Conservation (phyloP, 2,329 filamentous ascomycete genomes). For the Tolypocladium tundrense region DNA sequence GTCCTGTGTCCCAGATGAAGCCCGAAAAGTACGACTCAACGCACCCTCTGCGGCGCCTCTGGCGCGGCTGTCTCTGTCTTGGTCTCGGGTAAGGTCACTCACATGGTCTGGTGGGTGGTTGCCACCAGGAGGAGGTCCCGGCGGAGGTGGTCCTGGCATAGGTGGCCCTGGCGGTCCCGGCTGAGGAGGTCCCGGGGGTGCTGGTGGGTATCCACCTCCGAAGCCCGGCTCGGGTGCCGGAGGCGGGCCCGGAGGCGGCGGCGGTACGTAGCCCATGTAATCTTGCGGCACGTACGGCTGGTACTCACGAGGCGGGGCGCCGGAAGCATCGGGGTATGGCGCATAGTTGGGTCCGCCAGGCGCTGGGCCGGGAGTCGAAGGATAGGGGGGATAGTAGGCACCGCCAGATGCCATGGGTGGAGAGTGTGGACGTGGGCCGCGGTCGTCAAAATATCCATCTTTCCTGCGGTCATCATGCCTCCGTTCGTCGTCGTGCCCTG, state of each 20-base stretch:
- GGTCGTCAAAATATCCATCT: constrained; percentile 24
- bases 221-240: constrained; percentile 6
- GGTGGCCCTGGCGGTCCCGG: constrained; percentile 5
- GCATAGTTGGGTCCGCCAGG: constrained; percentile 4
- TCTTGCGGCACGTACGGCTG: constrained; percentile 32
- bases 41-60: constrained; percentile 25
- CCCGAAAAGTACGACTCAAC: constrained; percentile 19
- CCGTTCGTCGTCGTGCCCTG: constrained; percentile 26
- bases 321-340: constrained; percentile 17
- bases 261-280: constrained; percentile 29
- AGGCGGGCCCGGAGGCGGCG: constrained; percentile 25
- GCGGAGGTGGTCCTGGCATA: constrained; percentile 20
- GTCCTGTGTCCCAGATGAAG: constrained; percentile 1
- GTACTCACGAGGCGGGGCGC: constrained; percentile 20
- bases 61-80: constrained; percentile 8
- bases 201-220: constrained; percentile 11
- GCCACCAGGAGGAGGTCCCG: constrained; percentile 20
- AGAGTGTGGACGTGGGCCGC: constrained; percentile 28
- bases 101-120: constrained; percentile 30
- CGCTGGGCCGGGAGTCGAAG: constrained; percentile 16
- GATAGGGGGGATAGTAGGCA: constrained; percentile 35
- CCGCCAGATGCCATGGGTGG: constrained; percentile 42
- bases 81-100: constrained; percentile 27
- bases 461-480: constrained; percentile 20
- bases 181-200: constrained; percentile 10